Conservation (phyloP, 768 basidiomycete genomes). For the Leccinum boreale region DNA sequence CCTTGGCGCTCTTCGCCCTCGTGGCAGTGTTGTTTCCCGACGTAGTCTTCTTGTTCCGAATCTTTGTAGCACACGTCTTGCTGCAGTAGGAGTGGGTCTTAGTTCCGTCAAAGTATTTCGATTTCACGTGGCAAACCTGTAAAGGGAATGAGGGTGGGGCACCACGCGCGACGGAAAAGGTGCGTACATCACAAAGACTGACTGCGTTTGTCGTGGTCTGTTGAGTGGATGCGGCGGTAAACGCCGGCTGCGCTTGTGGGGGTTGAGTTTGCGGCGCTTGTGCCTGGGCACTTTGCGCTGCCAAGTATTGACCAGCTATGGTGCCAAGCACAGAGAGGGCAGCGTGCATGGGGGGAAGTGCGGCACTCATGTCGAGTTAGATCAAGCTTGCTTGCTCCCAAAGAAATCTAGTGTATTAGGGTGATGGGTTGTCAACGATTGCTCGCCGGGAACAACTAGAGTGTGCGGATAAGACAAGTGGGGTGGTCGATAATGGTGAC, state of each 20-base stretch:
- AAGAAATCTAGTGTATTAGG: constrained; percentile 5
- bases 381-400: neutral
- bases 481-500: constrained; percentile 31
- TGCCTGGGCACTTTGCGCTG: constrained; percentile 28
- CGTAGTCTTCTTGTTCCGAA: constrained; percentile 29
- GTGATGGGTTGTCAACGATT: constrained; percentile 5
- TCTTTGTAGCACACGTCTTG: constrained; percentile 55
- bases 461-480: constrained; percentile 40
- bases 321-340: constrained; percentile 36
- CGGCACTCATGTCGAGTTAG: constrained; percentile 24
- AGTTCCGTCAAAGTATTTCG: constrained; percentile 53
- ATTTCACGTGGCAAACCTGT: constrained; percentile 53
- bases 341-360: constrained; percentile 35
- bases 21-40: constrained; percentile 26
- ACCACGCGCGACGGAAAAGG: constrained; percentile 1
- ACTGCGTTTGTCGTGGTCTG: constrained; percentile 27
- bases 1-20: constrained; percentile 24
- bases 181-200: constrained; percentile 50
- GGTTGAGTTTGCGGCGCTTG: constrained; percentile 27
- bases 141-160: constrained; percentile 2
- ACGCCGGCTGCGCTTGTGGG: constrained; percentile 20
- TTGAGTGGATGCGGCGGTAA: constrained; percentile 6
- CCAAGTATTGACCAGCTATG: constrained; percentile 35
- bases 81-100: constrained; percentile 58
- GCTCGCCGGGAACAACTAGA: constrained; percentile 31